These are phyloP conservation scores for Gyromitra esculenta DNA, from an alignment of 2,329 filamentous ascomycete species.

Conservation along the genomic window DNA sequence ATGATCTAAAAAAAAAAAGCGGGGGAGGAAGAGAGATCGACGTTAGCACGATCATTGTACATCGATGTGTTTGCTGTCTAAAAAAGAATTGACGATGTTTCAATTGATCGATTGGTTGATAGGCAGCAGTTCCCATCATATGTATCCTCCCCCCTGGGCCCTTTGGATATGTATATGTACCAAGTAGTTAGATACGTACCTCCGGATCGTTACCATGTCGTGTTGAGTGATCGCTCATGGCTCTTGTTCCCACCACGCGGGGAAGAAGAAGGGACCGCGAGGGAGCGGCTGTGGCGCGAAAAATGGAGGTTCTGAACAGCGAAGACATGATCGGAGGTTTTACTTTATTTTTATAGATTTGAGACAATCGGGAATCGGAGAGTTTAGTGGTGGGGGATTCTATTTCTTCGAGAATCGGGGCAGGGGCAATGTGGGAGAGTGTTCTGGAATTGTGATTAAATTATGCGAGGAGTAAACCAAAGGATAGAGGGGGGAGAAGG, in stretches of 20 bases:
- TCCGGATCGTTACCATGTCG: slow-evolving; percentile 54
- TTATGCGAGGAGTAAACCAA: background rate
- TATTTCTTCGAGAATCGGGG: background rate
- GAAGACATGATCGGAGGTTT: slow-evolving; percentile 25
- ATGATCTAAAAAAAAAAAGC: slow-evolving; percentile 42
- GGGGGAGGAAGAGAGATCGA: background rate
- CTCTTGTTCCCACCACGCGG: slow-evolving; percentile 1
- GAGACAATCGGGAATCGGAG: slow-evolving; percentile 4
- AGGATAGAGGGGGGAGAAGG: background rate
- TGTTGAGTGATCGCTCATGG: slow-evolving; percentile 45
- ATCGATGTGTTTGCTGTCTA: background rate
- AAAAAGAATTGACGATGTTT: background rate
- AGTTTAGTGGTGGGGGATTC: background rate
- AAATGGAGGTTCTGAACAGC: slow-evolving; percentile 25
- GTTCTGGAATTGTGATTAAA: background rate
- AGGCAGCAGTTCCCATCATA: slow-evolving; percentile 23
- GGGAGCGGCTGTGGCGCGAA: slow-evolving; percentile 2
- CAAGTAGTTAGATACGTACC: slow-evolving; percentile 27
- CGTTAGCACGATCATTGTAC: slow-evolving; percentile 27
- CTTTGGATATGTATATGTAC: background rate
- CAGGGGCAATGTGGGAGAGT: background rate
- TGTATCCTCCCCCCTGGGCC: background rate
- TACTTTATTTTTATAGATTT: background rate
- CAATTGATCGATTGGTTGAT: slow-evolving; percentile 3
- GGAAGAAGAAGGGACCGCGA: slow-evolving; percentile 10